Conservation (phyloP, 2,329 filamentous ascomycete species). For the Aspergillus chevalieri region DNA sequence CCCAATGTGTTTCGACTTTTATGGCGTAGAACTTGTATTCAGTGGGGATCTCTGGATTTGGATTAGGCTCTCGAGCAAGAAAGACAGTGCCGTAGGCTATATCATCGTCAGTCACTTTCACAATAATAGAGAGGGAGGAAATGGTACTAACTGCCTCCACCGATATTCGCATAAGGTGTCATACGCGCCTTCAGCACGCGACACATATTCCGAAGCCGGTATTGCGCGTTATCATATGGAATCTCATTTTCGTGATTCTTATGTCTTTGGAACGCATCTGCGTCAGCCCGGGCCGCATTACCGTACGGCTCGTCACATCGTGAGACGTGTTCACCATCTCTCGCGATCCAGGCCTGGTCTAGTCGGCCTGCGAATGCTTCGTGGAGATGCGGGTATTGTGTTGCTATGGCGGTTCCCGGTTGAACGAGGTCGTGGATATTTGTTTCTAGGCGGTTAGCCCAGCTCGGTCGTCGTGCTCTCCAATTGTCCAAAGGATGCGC, state of each 20-base stretch:
- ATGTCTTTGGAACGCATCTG: not conserved
- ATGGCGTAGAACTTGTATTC: conserved; percentile 13
- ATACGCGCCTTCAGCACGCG: conserved; percentile 2
- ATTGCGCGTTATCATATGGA: not conserved
- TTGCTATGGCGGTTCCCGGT: not conserved
- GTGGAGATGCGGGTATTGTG: not conserved
- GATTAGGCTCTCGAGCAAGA: conserved; percentile 11
- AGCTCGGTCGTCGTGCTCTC: not conserved
- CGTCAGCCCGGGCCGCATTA: not conserved
- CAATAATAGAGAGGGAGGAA: no score
- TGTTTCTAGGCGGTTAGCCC: not conserved
- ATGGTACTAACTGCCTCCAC: conserved; percentile 14
- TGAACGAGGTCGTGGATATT: not conserved
- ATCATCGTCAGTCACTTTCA: conserved; percentile 4
- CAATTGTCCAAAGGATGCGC: not conserved
- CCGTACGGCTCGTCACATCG: not conserved
- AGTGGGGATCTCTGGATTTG: not conserved
- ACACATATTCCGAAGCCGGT: conserved; percentile 3
- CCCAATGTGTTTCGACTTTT: conserved; percentile 14
- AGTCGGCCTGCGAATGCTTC: not conserved
- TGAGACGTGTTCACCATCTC: not conserved
- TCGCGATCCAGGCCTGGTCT: not conserved
- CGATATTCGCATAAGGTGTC: conserved; percentile 13
- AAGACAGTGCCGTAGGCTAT: conserved; percentile 17
- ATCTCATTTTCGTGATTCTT: not conserved